Conservation (phyloP, 164 flowering plant genomes). For the Malania oleifera region DNA sequence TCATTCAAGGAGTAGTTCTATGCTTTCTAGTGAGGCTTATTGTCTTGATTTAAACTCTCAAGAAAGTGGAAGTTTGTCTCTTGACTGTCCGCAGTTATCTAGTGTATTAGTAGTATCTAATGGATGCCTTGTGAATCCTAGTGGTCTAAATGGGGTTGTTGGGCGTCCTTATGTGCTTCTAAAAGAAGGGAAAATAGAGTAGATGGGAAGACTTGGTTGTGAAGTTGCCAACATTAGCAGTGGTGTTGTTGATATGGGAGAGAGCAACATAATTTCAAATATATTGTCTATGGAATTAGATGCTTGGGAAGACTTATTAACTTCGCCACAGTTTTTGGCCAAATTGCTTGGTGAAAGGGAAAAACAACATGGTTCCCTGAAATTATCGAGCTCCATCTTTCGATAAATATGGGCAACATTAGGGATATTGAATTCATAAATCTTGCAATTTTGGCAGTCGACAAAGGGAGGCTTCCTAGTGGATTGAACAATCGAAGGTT, state of each 20-base stretch:
- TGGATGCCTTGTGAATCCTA: constrained; percentile 28
- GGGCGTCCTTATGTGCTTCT: constrained; percentile 25
- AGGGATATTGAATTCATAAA: too few species aligned
- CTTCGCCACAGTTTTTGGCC: constrained; percentile 48
- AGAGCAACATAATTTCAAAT: constrained; percentile 61
- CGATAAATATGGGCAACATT: too few species aligned
- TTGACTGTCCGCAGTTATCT: constrained; percentile 17
- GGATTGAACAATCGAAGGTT: too few species aligned
- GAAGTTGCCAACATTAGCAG: constrained; percentile 12
- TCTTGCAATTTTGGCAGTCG: too few species aligned
- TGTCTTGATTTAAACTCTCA: constrained; percentile 18
- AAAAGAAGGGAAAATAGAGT: constrained; percentile 20
- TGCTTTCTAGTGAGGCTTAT: constrained; percentile 19
- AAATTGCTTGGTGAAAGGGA: constrained; percentile 40
- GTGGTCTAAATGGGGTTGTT: constrained; percentile 12
- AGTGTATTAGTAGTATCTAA: constrained; percentile 16
- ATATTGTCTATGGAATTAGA: constrained; percentile 60
- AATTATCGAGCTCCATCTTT: constrained; percentile 29
- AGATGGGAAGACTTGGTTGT: constrained; percentile 24
- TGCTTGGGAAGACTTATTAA: constrained; percentile 51
- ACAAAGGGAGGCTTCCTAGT: too few species aligned
- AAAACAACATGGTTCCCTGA: constrained; percentile 26
- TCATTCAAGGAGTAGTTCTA: constrained; percentile 18
- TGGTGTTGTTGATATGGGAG: constrained; percentile 34
- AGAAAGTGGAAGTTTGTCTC: constrained; percentile 20